A percentile compares a stretch with the other conserved stretches of the same genome.
phyloP scores from a whole-genome alignment of 1,139 yeast species.

The Taphrina flavorubra region DNA sequence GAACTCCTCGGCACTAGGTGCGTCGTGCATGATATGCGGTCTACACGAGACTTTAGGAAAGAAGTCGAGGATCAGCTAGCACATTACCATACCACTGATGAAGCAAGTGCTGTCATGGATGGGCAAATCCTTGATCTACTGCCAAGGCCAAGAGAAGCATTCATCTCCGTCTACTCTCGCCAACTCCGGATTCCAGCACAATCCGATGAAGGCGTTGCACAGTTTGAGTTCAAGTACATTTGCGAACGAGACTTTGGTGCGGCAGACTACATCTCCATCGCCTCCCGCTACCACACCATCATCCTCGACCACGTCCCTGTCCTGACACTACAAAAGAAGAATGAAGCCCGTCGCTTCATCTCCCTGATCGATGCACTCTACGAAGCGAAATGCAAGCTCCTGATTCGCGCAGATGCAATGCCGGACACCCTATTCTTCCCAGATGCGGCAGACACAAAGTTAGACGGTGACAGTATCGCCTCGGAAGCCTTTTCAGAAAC shows the following conservation, averaged over 20 bases:
- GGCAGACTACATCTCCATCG: constrained; percentile 67
- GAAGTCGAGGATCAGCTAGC: constrained; percentile 45
- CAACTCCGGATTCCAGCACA: constrained; percentile 58
- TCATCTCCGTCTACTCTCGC: constrained; percentile 61
- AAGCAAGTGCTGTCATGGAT: constrained; percentile 17
- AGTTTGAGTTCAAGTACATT: constrained; percentile 61
- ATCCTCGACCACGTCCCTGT: constrained; percentile 76
- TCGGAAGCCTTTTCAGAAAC: constrained; percentile 60
- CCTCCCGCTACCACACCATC: constrained; percentile 64
- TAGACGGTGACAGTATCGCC: constrained; percentile 41
- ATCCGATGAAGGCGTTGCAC: constrained; percentile 55
- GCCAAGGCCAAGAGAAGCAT: constrained; percentile 11
- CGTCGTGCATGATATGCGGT: constrained; percentile 66
- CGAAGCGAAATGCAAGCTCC: constrained; percentile 83
- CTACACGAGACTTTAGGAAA: constrained; percentile 63
- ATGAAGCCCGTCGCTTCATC: constrained; percentile 84
- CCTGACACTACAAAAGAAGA: constrained; percentile 76
- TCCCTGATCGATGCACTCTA: constrained; percentile 95
- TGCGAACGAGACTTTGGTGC: constrained; percentile 67
- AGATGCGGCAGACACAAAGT: constrained; percentile 52
- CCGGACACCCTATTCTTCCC: constrained; percentile 82
- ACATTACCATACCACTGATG: constrained; percentile 17
- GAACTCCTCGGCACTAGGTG: constrained; percentile 69
- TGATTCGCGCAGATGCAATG: constrained; percentile 85
- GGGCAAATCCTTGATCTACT: constrained; percentile 14